A percentile compares a stretch with the other conserved stretches of the same genome.
These are phyloP conservation scores for Ascochyta lentis DNA, from an alignment of 2,329 filamentous ascomycete genomes.

Conservation along the genomic window DNA sequence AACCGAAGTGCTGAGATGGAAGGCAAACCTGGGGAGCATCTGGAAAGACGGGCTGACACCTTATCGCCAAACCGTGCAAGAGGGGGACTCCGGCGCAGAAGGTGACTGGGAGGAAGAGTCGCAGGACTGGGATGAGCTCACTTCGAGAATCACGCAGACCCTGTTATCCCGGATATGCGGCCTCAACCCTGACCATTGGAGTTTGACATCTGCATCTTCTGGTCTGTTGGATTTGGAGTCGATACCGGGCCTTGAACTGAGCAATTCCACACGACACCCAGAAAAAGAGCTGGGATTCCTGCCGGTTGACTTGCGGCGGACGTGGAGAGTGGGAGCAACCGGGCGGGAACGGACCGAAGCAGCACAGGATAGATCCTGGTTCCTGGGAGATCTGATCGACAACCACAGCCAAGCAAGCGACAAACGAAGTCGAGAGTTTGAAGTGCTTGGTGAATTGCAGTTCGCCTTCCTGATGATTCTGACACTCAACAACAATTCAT, in stretches of 20 bases:
- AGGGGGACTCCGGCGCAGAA: slow-evolving; percentile 36
- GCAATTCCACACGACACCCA: slow-evolving; percentile 37
- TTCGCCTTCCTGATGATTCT: slow-evolving; percentile 69
- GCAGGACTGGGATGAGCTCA: slow-evolving; percentile 62
- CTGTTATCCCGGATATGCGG: slow-evolving; percentile 61
- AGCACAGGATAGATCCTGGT: slow-evolving; percentile 69
- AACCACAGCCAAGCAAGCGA: slow-evolving; percentile 47
- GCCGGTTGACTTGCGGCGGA: slow-evolving; percentile 66
- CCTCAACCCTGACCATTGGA: slow-evolving; percentile 57
- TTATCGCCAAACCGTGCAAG: slow-evolving; percentile 53
- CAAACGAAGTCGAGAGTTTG: slow-evolving; percentile 34
- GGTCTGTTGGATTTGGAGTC: slow-evolving; percentile 63
- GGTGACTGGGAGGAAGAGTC: slow-evolving; percentile 51
- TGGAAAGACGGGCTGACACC: slow-evolving; percentile 61
- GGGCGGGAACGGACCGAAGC: slow-evolving; percentile 68
- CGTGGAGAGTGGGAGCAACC: slow-evolving; percentile 67
- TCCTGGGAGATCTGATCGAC: slow-evolving; percentile 60
- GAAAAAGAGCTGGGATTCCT: slow-evolving; percentile 60
- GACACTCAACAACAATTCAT: slow-evolving; percentile 70
- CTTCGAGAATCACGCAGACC: slow-evolving; percentile 56
- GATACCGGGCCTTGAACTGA: slow-evolving; percentile 62
- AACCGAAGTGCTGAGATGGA: slow-evolving; percentile 56
- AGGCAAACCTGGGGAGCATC: slow-evolving; percentile 62
- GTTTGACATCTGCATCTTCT: slow-evolving; percentile 64
- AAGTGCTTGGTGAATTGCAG: slow-evolving; percentile 65